Base-by-base conservation (phyloP, 1,284 basidiomycete genomes). In the Sphagnurus paluster region DNA sequence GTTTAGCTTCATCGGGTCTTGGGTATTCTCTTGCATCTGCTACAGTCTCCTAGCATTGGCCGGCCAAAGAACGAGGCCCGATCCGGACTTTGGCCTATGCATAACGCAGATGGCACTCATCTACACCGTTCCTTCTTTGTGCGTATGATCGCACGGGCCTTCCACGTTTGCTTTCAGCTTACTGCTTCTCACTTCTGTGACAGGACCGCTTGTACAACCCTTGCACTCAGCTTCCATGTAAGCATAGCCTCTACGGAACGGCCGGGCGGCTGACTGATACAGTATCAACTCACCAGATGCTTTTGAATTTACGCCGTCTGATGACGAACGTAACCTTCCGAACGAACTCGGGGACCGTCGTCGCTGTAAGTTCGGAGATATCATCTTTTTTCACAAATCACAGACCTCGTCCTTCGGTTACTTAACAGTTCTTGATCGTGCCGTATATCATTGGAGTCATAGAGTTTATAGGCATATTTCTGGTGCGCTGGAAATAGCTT, bases 1-100 rank as follows among this genome's bases (percentile, higher is more conserved):
- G 64, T 65, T 64, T 39, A 64, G 57, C 41, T 66, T 66, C 42
- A 52, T 52, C 36, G 42, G 33, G 4, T 63, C 63, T 16, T 66
- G 64, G 63, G 53, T 61, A n/a, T 33, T 63, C 19, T 65, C 62
- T 7, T 55, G 53, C 24, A 23, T 62, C 7, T 63, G 59, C 6
- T 66, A 64, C 36, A 57, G 53, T 10, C 48, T 64, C 24, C 54
- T 66, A 10, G 53, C 58, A 37, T 44, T 64, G 43, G 53, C 58
- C 39, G 60, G 61, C 13, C 56, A 62, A 41, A 57, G 57, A 44
- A 48, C 46, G n/a, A 52, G 53, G 5, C 45, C 54, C 3, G 21
- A 40, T 17, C 56, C 57, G 11, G 23, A 44, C 25, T 39, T 39
- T 24, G 47, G 42, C 1, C 44, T 65, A 17, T 65, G 64, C 39